Evolutionary conservation across 768 basidiomycete species (phyloP), one percentile per base, ranked within the genome.

Genomic region (Exsudoporus frostii): DNA sequence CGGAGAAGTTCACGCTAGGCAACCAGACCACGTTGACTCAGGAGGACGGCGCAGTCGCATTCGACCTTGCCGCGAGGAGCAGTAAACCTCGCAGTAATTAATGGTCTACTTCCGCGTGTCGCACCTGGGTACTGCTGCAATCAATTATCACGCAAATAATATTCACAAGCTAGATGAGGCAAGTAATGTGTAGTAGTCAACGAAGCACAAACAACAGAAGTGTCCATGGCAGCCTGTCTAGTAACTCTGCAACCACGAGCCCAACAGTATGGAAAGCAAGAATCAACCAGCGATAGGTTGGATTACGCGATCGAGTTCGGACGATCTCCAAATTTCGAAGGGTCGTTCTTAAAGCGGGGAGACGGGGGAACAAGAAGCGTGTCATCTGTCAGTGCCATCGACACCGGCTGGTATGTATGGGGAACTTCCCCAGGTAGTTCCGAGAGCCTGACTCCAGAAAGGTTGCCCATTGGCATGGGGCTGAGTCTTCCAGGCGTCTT

Each of bases 331-430:
- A 58, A 61, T 40, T 55, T 57, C 15, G 58, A 49, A 29, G 52
- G 27, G 15, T 66, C 64, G 14, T 67, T 74, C 45, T 76, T 77
- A 70, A 85, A 86, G 37, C 78, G 76, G 17, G 85, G 83, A 0
- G 79, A 76, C 15, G 85, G 84, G 27, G 84, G 84, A 19, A 72
- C 77, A 48, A 72, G 71, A 38, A 75, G 62, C 2, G 82, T 83
- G 45, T 77, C 73, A 40, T 77, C 75, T 13, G 76, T 67, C 53
- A 77, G 48, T 42, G 74, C 74, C 61, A 75, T 69, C 22, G 88
- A 88, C 48, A 90, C 86, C 3, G 88, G 88, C 63, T 88, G 74
- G 65, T 90, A 90, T n/a, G 71, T 65, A 57, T 85, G 84, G 2
- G 70, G 66, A 58, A 50, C 62, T 42, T 30, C 72, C 71, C 39